phyloP scores from a whole-genome alignment of 305 asterid species.

The Stenogyne calaminthoides region DNA sequence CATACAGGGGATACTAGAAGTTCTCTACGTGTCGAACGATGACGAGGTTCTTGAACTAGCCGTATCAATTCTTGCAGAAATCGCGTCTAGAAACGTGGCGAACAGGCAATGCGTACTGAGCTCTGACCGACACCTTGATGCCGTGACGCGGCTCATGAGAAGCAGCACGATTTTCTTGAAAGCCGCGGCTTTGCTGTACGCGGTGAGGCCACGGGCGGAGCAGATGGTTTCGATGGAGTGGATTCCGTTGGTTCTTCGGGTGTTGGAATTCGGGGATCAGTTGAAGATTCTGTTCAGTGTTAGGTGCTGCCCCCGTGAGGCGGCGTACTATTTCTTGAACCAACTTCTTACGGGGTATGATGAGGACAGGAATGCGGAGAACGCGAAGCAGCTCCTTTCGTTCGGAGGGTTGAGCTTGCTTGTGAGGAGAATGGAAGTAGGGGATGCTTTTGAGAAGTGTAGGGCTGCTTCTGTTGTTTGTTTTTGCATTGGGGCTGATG shows the following conservation, averaged over 20 bases:
- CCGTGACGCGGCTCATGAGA: constrained; percentile 49
- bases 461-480: constrained; percentile 52
- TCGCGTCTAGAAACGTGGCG: constrained; percentile 52
- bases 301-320: constrained; percentile 61
- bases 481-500: constrained; percentile 64
- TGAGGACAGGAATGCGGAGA: constrained; percentile 62
- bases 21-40: constrained; percentile 61
- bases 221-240: constrained; percentile 76
- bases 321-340: constrained; percentile 67
- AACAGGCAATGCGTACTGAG: constrained; percentile 46
- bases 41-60: constrained; percentile 77
- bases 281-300: constrained; percentile 59
- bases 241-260: constrained; percentile 76
- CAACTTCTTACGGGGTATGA: constrained; percentile 64
- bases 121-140: constrained; percentile 69
- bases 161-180: constrained; percentile 73
- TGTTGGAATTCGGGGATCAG: constrained; percentile 78
- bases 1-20: constrained; percentile 63
- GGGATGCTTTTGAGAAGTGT: constrained; percentile 56
- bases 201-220: constrained; percentile 67
- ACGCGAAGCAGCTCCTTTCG: constrained; percentile 60
- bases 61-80: constrained; percentile 69
- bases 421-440: constrained; percentile 63
- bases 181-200: constrained; percentile 69
- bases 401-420: constrained; percentile 72